These are phyloP conservation scores for Gentiana straminea DNA, from an alignment of 257 asterid genomes.

Conservation along the genomic window DNA sequence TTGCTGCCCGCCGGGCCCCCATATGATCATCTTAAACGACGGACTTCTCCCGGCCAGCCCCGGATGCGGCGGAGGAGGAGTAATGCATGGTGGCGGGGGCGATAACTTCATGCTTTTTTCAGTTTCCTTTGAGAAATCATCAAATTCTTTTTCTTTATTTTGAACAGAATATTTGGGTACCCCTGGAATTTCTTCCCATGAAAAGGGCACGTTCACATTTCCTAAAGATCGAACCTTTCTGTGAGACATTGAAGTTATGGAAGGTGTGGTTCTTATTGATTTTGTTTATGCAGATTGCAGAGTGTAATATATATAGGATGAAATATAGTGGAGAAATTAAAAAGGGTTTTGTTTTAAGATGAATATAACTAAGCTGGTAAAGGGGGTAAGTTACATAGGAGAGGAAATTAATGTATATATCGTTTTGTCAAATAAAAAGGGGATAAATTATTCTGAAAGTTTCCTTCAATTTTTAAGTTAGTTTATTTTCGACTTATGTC, in stretches of 20 bases:
- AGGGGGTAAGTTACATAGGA: too few species aligned
- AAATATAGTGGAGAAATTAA: background rate
- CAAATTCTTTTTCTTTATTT: constrained; percentile 11
- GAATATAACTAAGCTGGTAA: too few species aligned
- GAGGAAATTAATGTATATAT: background rate
- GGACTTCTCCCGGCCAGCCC: constrained; percentile 6
- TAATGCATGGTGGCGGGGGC: constrained; percentile 40
- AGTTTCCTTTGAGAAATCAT: background rate
- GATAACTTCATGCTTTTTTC: constrained; percentile 7
- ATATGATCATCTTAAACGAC: constrained; percentile 4
- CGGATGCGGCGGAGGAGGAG: constrained; percentile 8
- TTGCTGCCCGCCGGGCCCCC: constrained; percentile 9
- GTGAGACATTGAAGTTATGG: constrained; percentile 25
- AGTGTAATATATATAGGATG: too few species aligned
- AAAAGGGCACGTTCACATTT: constrained; percentile 40
- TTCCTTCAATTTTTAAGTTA: background rate
- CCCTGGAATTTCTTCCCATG: constrained; percentile 82
- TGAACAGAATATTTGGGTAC: constrained; percentile 31
- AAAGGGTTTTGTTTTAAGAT: constrained; percentile 2
- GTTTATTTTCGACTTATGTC: too few species aligned
- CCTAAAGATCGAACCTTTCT: constrained; percentile 29
- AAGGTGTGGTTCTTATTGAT: background rate
- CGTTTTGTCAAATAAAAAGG: background rate
- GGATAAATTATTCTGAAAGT: background rate
- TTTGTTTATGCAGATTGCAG: background rate